phyloP scores from a whole-genome alignment of 345 rosid species.

The Camelina neglecta region DNA sequence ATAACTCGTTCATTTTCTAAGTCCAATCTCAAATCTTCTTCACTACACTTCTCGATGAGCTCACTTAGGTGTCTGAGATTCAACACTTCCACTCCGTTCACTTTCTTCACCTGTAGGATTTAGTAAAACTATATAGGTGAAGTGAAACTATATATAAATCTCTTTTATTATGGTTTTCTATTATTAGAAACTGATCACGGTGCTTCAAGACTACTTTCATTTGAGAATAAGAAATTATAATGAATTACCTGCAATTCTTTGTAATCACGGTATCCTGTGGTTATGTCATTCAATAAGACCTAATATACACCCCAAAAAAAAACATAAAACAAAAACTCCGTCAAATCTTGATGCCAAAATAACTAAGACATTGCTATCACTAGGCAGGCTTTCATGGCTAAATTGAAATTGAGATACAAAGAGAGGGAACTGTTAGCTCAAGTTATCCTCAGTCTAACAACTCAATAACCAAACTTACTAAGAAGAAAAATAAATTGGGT shows the following conservation, averaged over 20 bases:
- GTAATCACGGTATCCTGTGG: conserved; percentile 68
- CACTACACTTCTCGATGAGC: background rate
- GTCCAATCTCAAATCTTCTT: background rate
- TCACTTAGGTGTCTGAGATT: conserved; percentile 46
- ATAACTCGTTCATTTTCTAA: background rate
- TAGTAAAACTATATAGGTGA: background rate
- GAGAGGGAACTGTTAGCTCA: no score
- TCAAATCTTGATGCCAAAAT: background rate
- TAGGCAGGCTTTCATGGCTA: background rate
- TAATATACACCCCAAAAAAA: conserved; percentile 38
- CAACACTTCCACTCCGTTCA: conserved; percentile 57
- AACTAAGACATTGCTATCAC: background rate
- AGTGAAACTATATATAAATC: no score
- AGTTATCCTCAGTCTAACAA: no score
- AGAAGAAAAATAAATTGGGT: background rate
- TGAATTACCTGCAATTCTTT: conserved; percentile 59
- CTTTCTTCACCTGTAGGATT: conserved; percentile 63
- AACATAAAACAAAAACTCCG: background rate
- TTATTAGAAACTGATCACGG: background rate
- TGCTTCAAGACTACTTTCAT: background rate
- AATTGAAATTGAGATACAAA: background rate
- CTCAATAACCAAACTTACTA: background rate
- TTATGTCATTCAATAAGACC: conserved; percentile 76
- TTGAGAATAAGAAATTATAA: background rate
- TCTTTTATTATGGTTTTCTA: no score